These are phyloP conservation scores for Copromyces sp. DNA, from an alignment of 495 filamentous ascomycete genomes.

Conservation along the genomic window DNA sequence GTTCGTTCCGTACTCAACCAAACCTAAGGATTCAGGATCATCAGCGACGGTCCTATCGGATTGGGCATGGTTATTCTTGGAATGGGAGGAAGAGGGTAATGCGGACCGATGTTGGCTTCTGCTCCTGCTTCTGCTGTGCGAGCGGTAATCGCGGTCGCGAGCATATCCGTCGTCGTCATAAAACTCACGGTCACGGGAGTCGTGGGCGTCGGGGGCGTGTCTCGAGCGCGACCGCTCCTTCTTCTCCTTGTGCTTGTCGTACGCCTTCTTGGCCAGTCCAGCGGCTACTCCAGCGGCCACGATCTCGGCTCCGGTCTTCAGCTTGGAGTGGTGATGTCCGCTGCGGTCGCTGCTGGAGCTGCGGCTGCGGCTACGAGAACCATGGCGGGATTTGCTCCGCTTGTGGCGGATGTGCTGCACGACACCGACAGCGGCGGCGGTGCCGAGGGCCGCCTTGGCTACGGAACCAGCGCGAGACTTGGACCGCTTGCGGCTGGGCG, in stretches of 20 bases:
- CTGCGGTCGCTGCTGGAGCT: slow-evolving; percentile 38
- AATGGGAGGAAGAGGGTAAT: slow-evolving; percentile 31
- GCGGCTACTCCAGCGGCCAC: slow-evolving; percentile 67
- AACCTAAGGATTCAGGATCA: slow-evolving; percentile 50
- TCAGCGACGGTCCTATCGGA: slow-evolving; percentile 31
- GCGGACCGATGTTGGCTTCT: slow-evolving; percentile 44
- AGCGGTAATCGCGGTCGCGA: slow-evolving; percentile 13
- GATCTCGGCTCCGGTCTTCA: slow-evolving; percentile 49
- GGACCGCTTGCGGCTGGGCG: slow-evolving; percentile 33
- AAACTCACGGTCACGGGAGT: slow-evolving; percentile 26
- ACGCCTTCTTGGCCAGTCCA: slow-evolving; percentile 70
- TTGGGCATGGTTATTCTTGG: background rate
- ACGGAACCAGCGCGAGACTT: slow-evolving; percentile 58
- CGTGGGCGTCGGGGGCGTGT: slow-evolving; percentile 37
- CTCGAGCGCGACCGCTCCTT: slow-evolving; percentile 32
- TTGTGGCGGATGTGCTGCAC: slow-evolving; percentile 65
- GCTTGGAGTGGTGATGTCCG: slow-evolving; percentile 27
- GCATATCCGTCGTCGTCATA: slow-evolving; percentile 22
- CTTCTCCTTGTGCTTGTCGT: slow-evolving; percentile 54
- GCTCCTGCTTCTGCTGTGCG: slow-evolving; percentile 45
- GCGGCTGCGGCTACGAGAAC: slow-evolving; percentile 37
- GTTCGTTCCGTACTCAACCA: slow-evolving; percentile 74
- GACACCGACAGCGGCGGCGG: slow-evolving; percentile 67
- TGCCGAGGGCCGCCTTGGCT: slow-evolving; percentile 68
- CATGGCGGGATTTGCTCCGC: slow-evolving; percentile 49